phyloP scores from a whole-genome alignment of 208 protist species.

The Endotrypanum monterogeii region DNA sequence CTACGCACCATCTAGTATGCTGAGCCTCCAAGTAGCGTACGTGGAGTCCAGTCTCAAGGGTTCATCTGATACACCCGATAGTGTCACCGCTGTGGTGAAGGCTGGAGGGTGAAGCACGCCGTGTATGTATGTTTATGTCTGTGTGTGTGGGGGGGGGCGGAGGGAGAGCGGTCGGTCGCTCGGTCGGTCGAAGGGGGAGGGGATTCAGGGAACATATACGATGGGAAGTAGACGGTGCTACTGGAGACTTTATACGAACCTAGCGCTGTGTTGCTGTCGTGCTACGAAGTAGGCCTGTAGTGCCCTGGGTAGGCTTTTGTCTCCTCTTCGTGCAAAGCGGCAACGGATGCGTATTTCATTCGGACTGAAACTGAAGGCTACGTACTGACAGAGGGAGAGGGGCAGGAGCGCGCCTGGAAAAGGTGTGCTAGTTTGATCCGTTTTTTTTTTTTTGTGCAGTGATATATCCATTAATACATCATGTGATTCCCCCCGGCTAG shows the following conservation, averaged over 20 bases:
- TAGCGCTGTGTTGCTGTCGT: background rate
- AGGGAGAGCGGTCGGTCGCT: too few relatives aligned
- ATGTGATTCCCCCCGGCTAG: background rate
- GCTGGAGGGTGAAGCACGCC: background rate
- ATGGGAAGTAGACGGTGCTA: background rate
- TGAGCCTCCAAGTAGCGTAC: conserved; percentile 54
- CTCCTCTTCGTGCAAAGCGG: background rate
- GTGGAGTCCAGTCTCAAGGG: conserved; percentile 37
- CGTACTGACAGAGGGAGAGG: background rate
- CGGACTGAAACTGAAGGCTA: background rate
- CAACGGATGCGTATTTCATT: background rate
- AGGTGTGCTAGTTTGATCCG: background rate
- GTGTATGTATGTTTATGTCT: background rate
- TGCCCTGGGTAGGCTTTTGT: background rate
- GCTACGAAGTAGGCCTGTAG: background rate
- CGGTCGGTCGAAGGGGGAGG: too few relatives aligned
- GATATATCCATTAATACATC: too few relatives aligned
- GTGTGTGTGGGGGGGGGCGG: too few relatives aligned
- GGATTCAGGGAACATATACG: too few relatives aligned
- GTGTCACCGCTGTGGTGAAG: background rate
- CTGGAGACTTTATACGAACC: background rate
- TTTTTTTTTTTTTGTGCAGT: background rate
- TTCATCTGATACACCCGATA: background rate
- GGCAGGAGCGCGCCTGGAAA: background rate
- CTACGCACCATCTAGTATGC: conserved; percentile 65